These are phyloP conservation scores for Nothomitra cinnamomea DNA, from an alignment of 2,329 filamentous ascomycete genomes.

Conservation along the genomic window DNA sequence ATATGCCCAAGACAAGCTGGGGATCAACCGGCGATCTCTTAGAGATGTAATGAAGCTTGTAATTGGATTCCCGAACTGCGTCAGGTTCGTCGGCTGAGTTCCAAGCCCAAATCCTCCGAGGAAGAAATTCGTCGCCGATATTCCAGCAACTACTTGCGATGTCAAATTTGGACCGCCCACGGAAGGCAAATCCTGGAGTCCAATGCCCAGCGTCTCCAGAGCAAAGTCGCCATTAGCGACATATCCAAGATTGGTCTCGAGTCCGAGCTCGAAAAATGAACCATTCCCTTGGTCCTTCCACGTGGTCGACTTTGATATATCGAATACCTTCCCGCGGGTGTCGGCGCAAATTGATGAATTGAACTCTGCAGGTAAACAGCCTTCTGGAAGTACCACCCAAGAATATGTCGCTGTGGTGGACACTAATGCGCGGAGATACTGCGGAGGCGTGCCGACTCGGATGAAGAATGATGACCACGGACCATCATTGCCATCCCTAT, in stretches of 20 bases:
- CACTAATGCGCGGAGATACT: conserved; percentile 9
- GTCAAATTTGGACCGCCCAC: conserved; percentile 13
- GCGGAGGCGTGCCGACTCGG: conserved; percentile 10
- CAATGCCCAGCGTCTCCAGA: conserved; percentile 13
- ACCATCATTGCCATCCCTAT: conserved; percentile 10
- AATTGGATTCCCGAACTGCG: conserved; percentile 16
- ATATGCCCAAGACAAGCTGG: conserved; percentile 23
- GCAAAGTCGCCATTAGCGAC: conserved; percentile 7
- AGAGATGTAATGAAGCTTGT: conserved; percentile 18
- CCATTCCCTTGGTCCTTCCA: conserved; percentile 6
- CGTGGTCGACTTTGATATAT: conserved; percentile 8
- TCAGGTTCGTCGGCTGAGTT: conserved; percentile 22
- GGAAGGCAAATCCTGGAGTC: conserved; percentile 6
- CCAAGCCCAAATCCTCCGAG: conserved; percentile 23
- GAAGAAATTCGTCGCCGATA: conserved; percentile 20
- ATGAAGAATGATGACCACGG: conserved; percentile 12
- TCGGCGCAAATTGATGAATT: conserved; percentile 9
- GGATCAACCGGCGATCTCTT: conserved; percentile 17
- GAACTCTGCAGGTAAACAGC: conserved; percentile 7
- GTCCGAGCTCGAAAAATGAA: conserved; percentile 1
- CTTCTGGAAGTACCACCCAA: conserved; percentile 10
- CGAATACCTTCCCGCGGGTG: conserved; percentile 10
- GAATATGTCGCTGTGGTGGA: conserved; percentile 9
- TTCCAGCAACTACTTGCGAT: conserved; percentile 21
- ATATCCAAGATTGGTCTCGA: conserved; percentile 9